Base-by-base conservation (phyloP, 495 filamentous ascomycete genomes). In the Neurospora cerealis region DNA sequence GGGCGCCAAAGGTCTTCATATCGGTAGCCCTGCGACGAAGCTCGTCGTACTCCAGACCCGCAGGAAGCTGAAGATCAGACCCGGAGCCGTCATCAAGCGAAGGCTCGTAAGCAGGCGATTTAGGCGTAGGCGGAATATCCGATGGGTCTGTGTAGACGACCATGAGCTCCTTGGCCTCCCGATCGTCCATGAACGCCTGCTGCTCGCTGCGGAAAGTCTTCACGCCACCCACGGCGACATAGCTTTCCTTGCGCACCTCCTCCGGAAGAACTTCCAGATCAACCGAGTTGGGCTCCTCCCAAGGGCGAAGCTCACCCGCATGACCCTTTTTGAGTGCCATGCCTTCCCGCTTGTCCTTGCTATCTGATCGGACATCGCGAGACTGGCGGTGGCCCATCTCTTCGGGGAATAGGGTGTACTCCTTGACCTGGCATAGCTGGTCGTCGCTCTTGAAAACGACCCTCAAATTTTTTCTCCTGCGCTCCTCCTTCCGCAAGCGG, bases 151-250 rank as follows among this genome's bases (percentile, higher is more conserved):
- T 88, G 77, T 97, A 96, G 74, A 94, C 88, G 5, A 91, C 92
- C 89, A 96, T 93, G 40, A 97, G 87, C 34, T 92, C 94, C n/a
- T 85, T 90, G 28, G 85, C 83, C 80, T 97, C 95, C 11, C 93
- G 89, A 70, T 90, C 86, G 38, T 91, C 86, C 78, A 94, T 93
- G 5, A 85, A 84, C 46, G 87, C 85, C 73, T 90, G 90, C 78
- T 96, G 90, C 0, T 88, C 83, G 10, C 91, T 94, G 1, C 83
- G 80, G 10, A 92, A 86, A 5, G 83, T 77, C 42, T 86, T 85
- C 11, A 81, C 76, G 5, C 93, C 94, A 69, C 89, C 91, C 69
- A 91, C 88, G 24, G 89, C 91, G 21, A 86, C 81, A 77, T 85
- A 93, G 66, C 87, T 89, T 69, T 83, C 84, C 11, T 82, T 77